Percentiles rank a stretch among this genome's conserved stretches.
These are phyloP conservation scores for Pulveroboletus sp. DNA, from an alignment of 768 basidiomycete species.

Conservation along the genomic window DNA sequence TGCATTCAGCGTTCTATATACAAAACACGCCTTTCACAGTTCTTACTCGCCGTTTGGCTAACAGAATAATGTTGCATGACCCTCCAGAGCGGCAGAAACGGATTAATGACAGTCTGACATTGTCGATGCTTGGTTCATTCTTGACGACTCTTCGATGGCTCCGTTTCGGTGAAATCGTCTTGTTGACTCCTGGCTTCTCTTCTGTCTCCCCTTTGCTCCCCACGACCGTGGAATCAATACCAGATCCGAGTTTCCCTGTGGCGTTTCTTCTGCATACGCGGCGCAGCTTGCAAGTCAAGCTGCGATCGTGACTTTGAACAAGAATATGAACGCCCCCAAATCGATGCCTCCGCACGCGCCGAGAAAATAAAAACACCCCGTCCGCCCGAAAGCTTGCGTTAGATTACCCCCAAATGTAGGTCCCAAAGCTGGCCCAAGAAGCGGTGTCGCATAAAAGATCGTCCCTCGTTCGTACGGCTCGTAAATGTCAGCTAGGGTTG, in stretches of 20 bases:
- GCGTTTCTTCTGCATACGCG: slow-evolving; percentile 42
- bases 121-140: slow-evolving; percentile 13
- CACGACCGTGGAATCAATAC: slow-evolving; percentile 20
- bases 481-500: slow-evolving; percentile 75
- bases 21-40: too few species aligned
- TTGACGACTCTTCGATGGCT: slow-evolving; percentile 24
- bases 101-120: slow-evolving; percentile 66
- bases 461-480: slow-evolving; percentile 70
- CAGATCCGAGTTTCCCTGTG: slow-evolving; percentile 16
- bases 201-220: slow-evolving; percentile 6
- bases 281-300: slow-evolving; percentile 70
- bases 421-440: slow-evolving; percentile 70
- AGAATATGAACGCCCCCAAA: slow-evolving; percentile 52
- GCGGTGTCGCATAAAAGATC: slow-evolving; percentile 73
- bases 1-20: too few species aligned
- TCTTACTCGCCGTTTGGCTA: slow-evolving; percentile 24
- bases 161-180: slow-evolving; percentile 10
- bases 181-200: slow-evolving; percentile 12
- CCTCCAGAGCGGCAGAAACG: slow-evolving; percentile 55
- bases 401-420: slow-evolving; percentile 69
- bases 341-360: slow-evolving; percentile 55
- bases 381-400: slow-evolving; percentile 69
- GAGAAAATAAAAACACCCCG: slow-evolving; percentile 81
- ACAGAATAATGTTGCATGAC: slow-evolving; percentile 68
- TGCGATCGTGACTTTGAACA: slow-evolving; percentile 87